Evolutionary conservation across 768 basidiomycete genomes (phyloP).

Genomic region (Cyathus striatus): DNA sequence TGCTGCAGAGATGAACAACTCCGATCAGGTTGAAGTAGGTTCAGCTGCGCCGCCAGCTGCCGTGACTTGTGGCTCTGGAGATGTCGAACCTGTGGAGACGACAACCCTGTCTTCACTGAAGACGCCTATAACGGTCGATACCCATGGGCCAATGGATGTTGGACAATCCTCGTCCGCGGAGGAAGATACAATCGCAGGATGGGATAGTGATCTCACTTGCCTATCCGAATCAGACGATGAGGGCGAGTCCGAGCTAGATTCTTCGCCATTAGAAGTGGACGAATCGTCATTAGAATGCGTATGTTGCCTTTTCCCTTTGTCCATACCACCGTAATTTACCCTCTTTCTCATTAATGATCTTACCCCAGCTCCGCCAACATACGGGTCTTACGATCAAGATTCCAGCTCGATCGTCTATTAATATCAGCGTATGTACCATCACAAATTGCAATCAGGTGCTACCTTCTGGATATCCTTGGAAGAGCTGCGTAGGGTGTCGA

Average conservation of each 20-base stretch:
- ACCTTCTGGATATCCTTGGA: constrained; percentile 28
- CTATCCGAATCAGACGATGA: constrained; percentile 11
- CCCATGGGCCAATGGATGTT: no score
- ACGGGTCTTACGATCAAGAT: constrained; percentile 28
- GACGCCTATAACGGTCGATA: background rate
- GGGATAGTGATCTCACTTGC: constrained; percentile 30
- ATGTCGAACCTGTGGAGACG: background rate
- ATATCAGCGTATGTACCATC: constrained; percentile 20
- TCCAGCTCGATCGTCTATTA: constrained; percentile 16
- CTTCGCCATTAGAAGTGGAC: background rate
- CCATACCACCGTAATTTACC: background rate
- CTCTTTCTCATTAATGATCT: background rate
- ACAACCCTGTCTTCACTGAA: background rate
- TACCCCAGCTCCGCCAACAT: constrained; percentile 1
- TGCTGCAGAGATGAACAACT: no score
- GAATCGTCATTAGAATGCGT: background rate
- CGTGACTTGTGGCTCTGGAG: background rate
- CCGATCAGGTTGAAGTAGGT: no score
- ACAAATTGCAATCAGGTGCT: constrained; percentile 27
- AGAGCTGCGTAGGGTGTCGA: constrained; percentile 38
- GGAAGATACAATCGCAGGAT: constrained; percentile 12
- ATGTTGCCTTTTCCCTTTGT: background rate
- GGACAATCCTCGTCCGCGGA: no score
- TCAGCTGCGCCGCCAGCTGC: no score
- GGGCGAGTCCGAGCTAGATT: background rate